Evolutionary conservation across 257 asterid genomes (phyloP).

Genomic region (Solanum pennellii): DNA sequence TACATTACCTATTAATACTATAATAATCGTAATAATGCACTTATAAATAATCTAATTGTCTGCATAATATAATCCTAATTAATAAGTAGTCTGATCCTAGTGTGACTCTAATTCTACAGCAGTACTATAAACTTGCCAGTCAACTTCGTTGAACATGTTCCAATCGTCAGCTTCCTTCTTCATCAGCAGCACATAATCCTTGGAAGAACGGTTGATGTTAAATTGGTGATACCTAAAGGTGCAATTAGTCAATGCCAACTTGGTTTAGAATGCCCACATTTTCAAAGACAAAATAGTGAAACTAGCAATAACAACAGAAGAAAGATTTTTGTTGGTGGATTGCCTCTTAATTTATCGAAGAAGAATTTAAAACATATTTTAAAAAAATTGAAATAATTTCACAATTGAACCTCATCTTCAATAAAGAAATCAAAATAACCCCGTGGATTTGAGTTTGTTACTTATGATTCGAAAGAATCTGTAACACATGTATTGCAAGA

Average conservation of each 20-base stretch:
- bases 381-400: background rate
- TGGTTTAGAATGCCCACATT: background rate
- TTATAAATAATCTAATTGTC: too few species aligned
- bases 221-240: background rate
- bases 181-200: too few species aligned
- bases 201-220: conserved; percentile 5
- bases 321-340: conserved; percentile 14
- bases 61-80: too few species aligned
- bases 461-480: conserved; percentile 6
- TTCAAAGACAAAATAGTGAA: background rate
- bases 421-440: background rate
- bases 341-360: background rate
- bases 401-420: background rate
- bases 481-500: background rate
- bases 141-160: too few species aligned
- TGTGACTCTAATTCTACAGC: too few species aligned
- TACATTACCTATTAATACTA: too few species aligned
- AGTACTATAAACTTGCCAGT: too few species aligned
- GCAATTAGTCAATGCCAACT: background rate
- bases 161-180: too few species aligned
- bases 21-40: too few species aligned
- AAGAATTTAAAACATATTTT: background rate
- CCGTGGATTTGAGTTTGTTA: background rate
- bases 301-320: background rate
- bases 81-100: too few species aligned